Conservation (phyloP, 1,284 basidiomycete genomes). For the Trichosporon inkin region DNA sequence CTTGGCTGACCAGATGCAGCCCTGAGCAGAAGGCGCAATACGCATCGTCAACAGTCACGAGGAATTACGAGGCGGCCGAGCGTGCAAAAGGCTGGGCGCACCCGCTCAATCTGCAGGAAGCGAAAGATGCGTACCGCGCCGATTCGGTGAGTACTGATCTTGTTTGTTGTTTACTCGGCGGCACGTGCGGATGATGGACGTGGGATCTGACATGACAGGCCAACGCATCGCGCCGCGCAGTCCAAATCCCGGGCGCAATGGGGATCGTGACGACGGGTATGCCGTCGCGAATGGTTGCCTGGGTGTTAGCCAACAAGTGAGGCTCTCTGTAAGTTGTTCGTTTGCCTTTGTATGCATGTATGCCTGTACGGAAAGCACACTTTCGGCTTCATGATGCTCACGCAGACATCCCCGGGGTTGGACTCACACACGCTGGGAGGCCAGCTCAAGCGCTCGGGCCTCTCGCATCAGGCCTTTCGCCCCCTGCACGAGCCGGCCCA, state of each 20-base stretch:
- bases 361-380: neutral
- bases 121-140: slow-evolving; percentile 30
- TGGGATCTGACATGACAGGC: slow-evolving; percentile 1
- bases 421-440: neutral
- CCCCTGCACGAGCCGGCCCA: neutral
- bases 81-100: slow-evolving; percentile 4
- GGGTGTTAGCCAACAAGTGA: slow-evolving; percentile 11
- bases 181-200: neutral
- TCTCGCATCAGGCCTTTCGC: neutral
- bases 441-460: neutral
- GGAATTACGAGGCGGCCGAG: slow-evolving; percentile 10
- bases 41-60: slow-evolving; percentile 5
- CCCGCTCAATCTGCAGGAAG: slow-evolving; percentile 32
- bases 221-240: slow-evolving; percentile 9
- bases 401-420: too few relatives aligned
- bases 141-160: slow-evolving; percentile 26
- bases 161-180: neutral
- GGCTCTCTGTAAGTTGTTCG: neutral
- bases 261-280: slow-evolving; percentile 21
- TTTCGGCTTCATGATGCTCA: neutral
- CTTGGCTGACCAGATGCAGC: slow-evolving; percentile 3
- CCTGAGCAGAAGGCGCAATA: slow-evolving; percentile 20
- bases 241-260: slow-evolving; percentile 14
- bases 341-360: neutral
- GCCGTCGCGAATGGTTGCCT: slow-evolving; percentile 19